These are phyloP conservation scores for Agaricales sp. DNA, from an alignment of 1,284 basidiomycete genomes.

Conservation along the genomic window DNA sequence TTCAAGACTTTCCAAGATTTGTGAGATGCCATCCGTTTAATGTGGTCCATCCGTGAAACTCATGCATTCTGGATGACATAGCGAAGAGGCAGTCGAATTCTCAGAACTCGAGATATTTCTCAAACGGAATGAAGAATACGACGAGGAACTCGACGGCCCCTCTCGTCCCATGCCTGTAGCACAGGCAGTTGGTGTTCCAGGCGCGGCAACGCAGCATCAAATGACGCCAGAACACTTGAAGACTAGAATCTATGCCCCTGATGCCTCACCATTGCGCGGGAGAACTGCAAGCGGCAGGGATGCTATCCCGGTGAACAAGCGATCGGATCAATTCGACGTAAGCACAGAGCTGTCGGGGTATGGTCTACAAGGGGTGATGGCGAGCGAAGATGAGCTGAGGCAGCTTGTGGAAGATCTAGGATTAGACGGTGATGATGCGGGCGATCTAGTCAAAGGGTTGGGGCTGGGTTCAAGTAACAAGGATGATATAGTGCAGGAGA, in stretches of 20 bases:
- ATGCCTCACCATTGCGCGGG: constrained; percentile 34
- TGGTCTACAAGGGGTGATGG: constrained; percentile 65
- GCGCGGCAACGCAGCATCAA: constrained; percentile 58
- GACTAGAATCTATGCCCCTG: constrained; percentile 40
- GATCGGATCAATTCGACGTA: constrained; percentile 45
- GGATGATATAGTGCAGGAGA: constrained; percentile 10
- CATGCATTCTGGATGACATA: constrained; percentile 20
- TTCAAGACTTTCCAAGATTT: constrained; percentile 45
- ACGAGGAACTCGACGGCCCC: constrained; percentile 29
- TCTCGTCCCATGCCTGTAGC: constrained; percentile 29
- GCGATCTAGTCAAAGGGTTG: constrained; percentile 54
- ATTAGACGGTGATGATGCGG: constrained; percentile 61
- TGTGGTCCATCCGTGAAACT: constrained; percentile 6
- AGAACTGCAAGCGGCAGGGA: constrained; percentile 13
- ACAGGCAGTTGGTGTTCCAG: constrained; percentile 67
- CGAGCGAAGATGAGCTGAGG: constrained; percentile 63
- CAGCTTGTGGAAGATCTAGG: constrained; percentile 65
- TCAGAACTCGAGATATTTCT: constrained; percentile 61
- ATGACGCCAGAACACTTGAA: constrained; percentile 70
- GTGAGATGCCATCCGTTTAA: constrained; percentile 31
- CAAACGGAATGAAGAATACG: constrained; percentile 55
- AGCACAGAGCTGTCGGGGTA: constrained; percentile 55
- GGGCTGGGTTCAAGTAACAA: constrained; percentile 13
- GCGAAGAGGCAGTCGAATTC: constrained; percentile 75
- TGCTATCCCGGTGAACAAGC: constrained; percentile 38